Evolutionary conservation across 2,329 filamentous ascomycete genomes (phyloP).

Genomic region (Pseudophaeomoniella oleicola): DNA sequence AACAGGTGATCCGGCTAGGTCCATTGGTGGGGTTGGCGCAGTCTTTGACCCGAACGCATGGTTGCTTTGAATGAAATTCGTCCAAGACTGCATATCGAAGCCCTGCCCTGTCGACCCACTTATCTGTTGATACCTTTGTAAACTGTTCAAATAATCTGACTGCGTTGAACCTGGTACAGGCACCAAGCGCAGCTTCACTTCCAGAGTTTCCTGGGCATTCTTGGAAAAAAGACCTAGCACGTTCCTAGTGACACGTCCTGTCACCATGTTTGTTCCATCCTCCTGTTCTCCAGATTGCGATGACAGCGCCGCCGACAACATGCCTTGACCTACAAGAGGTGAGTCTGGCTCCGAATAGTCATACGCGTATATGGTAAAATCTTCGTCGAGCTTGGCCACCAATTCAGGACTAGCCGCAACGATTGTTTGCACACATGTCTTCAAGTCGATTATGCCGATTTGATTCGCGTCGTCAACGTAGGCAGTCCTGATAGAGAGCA

Average conservation of each 20-base stretch:
- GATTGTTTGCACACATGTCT: conserved; percentile 75
- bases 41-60: conserved; percentile 27
- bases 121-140: conserved; percentile 45
- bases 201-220: conserved; percentile 68
- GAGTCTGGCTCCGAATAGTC: conserved; percentile 93
- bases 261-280: conserved; percentile 45
- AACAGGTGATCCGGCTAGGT: conserved; percentile 17
- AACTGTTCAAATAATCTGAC: conserved; percentile 44
- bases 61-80: conserved; percentile 59
- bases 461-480: conserved; percentile 63
- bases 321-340: conserved; percentile 85
- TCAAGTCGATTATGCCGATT: conserved; percentile 79
- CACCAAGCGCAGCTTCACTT: conserved; percentile 80
- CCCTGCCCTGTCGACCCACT: conserved; percentile 43
- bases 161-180: conserved; percentile 54
- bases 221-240: conserved; percentile 70
- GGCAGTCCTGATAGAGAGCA: conserved; percentile 66
- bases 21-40: conserved; percentile 1
- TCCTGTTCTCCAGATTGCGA: conserved; percentile 25
- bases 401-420: conserved; percentile 71
- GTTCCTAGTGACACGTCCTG: conserved; percentile 80
- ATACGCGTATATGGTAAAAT: conserved; percentile 94
- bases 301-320: conserved; percentile 72
- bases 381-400: conserved; percentile 53
- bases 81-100: conserved; percentile 65